Percentiles rank a stretch among this genome's conserved stretches.
Evolutionary conservation across 768 basidiomycete genomes (phyloP).

Genomic region (Pulveroboletus ravenelii): DNA sequence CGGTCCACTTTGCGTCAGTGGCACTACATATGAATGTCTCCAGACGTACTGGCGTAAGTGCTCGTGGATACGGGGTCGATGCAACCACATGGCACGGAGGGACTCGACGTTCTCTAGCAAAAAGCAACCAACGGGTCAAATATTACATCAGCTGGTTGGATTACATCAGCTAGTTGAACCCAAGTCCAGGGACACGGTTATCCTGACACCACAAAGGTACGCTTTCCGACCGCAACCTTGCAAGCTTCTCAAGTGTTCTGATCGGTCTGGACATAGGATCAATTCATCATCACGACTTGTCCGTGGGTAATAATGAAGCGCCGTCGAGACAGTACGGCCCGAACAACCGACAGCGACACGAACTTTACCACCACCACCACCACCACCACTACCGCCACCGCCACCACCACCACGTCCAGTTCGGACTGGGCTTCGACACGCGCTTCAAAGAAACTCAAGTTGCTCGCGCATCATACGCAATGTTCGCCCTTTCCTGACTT

Average conservation of each 20-base stretch:
- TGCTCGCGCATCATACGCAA: slow-evolving; percentile 37
- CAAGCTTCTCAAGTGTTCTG: background rate
- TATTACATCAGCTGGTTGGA: too few species aligned
- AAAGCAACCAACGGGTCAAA: too few species aligned
- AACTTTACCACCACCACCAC: background rate
- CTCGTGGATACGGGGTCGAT: too few species aligned
- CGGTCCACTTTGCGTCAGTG: too few species aligned
- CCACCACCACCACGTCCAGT: background rate
- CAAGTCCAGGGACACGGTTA: too few species aligned
- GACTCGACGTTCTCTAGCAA: too few species aligned
- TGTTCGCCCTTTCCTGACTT: slow-evolving; percentile 48
- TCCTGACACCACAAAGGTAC: background rate
- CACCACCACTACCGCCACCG: too few species aligned
- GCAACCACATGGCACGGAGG: too few species aligned
- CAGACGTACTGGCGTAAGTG: too few species aligned
- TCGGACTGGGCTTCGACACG: slow-evolving; percentile 4
- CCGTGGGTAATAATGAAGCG: slow-evolving; percentile 10
- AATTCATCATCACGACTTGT: background rate
- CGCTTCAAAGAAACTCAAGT: slow-evolving; percentile 47
- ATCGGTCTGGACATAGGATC: background rate
- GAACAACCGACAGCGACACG: background rate
- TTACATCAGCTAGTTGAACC: too few species aligned
- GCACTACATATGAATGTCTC: too few species aligned
- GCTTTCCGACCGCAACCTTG: background rate
- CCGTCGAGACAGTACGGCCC: background rate